phyloP scores from a whole-genome alignment of 1,284 basidiomycete species.

The Cutaneotrichosporon cavernicola region DNA sequence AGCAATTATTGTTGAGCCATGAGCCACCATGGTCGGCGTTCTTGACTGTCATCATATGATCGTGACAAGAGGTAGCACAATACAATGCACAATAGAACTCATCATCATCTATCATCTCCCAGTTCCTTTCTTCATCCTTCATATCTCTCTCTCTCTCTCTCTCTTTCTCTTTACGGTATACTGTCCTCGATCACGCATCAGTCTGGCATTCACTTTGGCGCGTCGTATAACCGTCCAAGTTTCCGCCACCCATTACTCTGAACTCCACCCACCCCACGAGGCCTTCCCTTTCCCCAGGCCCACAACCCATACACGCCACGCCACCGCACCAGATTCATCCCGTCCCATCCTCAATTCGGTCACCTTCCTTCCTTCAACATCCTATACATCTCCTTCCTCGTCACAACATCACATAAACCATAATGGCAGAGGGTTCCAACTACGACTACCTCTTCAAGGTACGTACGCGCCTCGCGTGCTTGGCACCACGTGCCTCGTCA shows the following conservation, averaged over 20 bases:
- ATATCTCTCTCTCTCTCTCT: too few relatives aligned
- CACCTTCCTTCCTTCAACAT: constrained; percentile 3
- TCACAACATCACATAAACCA: constrained; percentile 1
- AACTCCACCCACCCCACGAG: neutral
- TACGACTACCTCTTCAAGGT: constrained; percentile 98
- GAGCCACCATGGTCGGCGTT: too few relatives aligned
- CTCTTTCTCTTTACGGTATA: too few relatives aligned
- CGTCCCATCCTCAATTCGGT: constrained; percentile 3
- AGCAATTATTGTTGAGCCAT: too few relatives aligned
- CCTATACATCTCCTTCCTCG: neutral
- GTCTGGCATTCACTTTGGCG: neutral
- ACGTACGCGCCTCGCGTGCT: constrained; percentile 26
- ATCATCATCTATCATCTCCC: too few relatives aligned
- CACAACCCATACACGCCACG: neutral
- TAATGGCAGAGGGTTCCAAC: constrained; percentile 84
- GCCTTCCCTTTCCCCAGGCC: neutral
- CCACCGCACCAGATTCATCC: constrained; percentile 12
- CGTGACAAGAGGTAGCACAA: too few relatives aligned
- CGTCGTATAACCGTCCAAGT: neutral
- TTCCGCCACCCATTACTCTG: neutral
- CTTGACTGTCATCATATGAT: too few relatives aligned
- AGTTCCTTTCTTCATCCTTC: too few relatives aligned
- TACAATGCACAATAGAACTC: too few relatives aligned
- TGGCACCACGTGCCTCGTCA: too few relatives aligned
- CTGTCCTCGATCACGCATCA: neutral